A percentile compares a stretch with the other conserved stretches of the same genome.
Evolutionary conservation across 1,284 basidiomycete species (phyloP).

Genomic region (Irpex sp.): DNA sequence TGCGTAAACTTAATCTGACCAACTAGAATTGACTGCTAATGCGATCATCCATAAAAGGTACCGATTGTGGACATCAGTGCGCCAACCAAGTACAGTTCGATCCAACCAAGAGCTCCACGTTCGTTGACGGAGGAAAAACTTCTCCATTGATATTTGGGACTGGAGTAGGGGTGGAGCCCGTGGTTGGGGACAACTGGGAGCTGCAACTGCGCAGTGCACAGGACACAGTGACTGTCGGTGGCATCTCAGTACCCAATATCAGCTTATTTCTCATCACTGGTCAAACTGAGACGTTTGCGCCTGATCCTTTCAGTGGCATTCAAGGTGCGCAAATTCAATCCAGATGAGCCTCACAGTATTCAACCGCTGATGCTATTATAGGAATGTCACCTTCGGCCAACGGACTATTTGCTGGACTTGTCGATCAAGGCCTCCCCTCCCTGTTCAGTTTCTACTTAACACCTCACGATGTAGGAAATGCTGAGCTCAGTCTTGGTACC

Average conservation of each 20-base stretch:
- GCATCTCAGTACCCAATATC: conserved; percentile 33
- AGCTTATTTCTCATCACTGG: conserved; percentile 46
- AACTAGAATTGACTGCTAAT: not conserved
- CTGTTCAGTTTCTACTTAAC: conserved; percentile 53
- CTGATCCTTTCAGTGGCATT: conserved; percentile 54
- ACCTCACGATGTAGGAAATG: conserved; percentile 43
- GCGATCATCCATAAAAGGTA: conserved; percentile 29
- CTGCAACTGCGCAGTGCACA: conserved; percentile 38
- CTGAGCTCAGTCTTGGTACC: conserved; percentile 52
- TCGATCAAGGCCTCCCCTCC: conserved; percentile 44
- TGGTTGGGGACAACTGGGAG: conserved; percentile 41
- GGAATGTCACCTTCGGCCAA: conserved; percentile 44
- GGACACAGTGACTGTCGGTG: conserved; percentile 46
- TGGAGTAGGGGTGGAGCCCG: conserved; percentile 54
- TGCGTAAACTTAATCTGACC: conserved; percentile 19
- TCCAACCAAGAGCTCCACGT: conserved; percentile 44
- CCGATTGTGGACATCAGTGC: conserved; percentile 41
- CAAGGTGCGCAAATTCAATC: conserved; percentile 33
- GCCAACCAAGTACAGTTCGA: conserved; percentile 44
- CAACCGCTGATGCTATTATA: conserved; percentile 15
- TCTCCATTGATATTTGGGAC: conserved; percentile 47
- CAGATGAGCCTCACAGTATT: not conserved
- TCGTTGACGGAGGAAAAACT: conserved; percentile 37
- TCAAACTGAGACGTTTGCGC: conserved; percentile 45
- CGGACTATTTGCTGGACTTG: conserved; percentile 45